Evolutionary conservation across 2,329 filamentous ascomycete species (phyloP), one percentile per base, ranked within the genome.

Genomic region (Ceratocystis destructans): DNA sequence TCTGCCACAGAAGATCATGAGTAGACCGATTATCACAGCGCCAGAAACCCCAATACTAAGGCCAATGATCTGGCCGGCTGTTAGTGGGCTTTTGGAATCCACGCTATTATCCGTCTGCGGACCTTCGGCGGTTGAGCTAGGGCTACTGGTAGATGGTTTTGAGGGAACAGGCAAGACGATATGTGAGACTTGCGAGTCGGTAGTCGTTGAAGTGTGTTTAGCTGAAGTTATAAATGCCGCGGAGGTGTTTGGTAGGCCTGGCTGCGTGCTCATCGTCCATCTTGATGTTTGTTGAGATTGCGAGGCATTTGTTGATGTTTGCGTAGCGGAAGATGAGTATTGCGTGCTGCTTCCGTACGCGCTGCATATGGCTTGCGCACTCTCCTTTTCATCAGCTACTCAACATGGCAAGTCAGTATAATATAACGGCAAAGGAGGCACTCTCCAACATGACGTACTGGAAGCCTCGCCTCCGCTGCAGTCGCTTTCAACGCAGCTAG

Each of bases 21-120:
- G 76, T 33, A 83, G 70, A 5, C 78, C 80, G 20, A 86, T 70
- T 3, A 78, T 73, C 2, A 79, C 74, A 1, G 78, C 79, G 3
- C 79, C 80, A 3, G 79, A 77, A 10, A 79, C 76, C 5, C 83
- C 85, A 3, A 84, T 76, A 1, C 79, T 76, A 67, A 88, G 84
- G 5, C 84, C 85, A 20, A 79, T 79, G 61, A 87, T 78, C 69
- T 85, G 81, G 3, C 74, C 74, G 5, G 75, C 76, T 37, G 69
- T 75, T 15, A 77, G 72, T 37, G 65, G 66, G n/a, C 12, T 37
- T 41, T 15, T 71, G 65, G 22, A 62, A 62, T 20, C 64, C 64
- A 67, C 15, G 65, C 68, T 41, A 66, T 59, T 59, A 4, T 63
- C 25, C 37, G 59, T 57, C n/a, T 69, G 33, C 68, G 64, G 17